phyloP scores from a whole-genome alignment of 2,329 filamentous ascomycete genomes.

The Metarhizium humberi region DNA sequence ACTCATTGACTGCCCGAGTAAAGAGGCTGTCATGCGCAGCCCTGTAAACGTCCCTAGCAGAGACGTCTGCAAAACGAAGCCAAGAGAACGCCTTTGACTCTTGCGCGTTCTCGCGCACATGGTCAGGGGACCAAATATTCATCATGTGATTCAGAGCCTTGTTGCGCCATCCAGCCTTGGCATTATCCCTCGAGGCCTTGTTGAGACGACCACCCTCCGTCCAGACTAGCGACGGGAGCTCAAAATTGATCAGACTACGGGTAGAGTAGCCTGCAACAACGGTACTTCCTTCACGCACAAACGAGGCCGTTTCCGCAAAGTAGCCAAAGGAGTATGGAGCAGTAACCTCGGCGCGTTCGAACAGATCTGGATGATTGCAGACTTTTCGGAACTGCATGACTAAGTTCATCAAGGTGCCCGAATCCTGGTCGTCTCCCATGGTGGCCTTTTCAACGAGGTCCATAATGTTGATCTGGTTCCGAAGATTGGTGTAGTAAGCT shows the following conservation, averaged over 20 bases:
- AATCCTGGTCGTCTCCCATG: slow-evolving; percentile 87
- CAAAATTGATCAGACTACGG: slow-evolving; percentile 75
- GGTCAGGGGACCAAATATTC: slow-evolving; percentile 81
- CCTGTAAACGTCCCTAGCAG: slow-evolving; percentile 61
- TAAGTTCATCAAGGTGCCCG: slow-evolving; percentile 94
- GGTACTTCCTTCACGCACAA: slow-evolving; percentile 76
- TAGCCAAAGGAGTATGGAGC: slow-evolving; percentile 77
- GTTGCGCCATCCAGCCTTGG: slow-evolving; percentile 66
- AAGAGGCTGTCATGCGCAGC: slow-evolving; percentile 64
- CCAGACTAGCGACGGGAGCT: slow-evolving; percentile 73
- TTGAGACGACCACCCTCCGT: slow-evolving; percentile 69
- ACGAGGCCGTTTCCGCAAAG: slow-evolving; percentile 92
- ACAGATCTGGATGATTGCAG: slow-evolving; percentile 95
- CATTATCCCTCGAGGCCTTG: slow-evolving; percentile 64
- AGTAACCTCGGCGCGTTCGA: slow-evolving; percentile 85
- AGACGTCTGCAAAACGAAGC: slow-evolving; percentile 76
- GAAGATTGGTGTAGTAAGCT: slow-evolving; percentile 82
- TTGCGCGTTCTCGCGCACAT: slow-evolving; percentile 56
- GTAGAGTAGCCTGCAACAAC: slow-evolving; percentile 81
- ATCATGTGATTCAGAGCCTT: slow-evolving; percentile 72
- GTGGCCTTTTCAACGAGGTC: slow-evolving; percentile 97
- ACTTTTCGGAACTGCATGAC: slow-evolving; percentile 99
- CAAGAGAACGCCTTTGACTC: slow-evolving; percentile 71
- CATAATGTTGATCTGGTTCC: slow-evolving; percentile 97
- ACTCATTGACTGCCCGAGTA: slow-evolving; percentile 58